Conservation (phyloP, 805 yeast genomes). For the Starmerella vaccinii region DNA sequence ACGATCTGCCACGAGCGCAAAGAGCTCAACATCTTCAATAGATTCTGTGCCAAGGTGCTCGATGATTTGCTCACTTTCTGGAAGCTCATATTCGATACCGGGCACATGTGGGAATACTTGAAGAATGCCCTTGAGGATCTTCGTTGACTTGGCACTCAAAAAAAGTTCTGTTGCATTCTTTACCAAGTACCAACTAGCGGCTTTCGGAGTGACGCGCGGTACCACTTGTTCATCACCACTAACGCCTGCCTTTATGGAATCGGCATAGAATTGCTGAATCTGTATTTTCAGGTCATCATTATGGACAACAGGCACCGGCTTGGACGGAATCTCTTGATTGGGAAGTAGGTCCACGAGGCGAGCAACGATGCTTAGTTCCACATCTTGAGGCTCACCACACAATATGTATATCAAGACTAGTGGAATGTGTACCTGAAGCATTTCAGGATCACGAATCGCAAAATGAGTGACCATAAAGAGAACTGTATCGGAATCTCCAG, state of each 20-base stretch:
- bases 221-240: conserved; percentile 1
- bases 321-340: conserved; percentile 33
- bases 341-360: conserved; percentile 48
- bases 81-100: conserved; percentile 10
- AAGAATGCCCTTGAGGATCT: conserved; percentile 9
- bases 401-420: conserved; percentile 40
- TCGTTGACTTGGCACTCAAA: conserved; percentile 5
- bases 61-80: conserved; percentile 3
- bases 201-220: background rate
- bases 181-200: conserved; percentile 24
- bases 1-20: conserved; percentile 5
- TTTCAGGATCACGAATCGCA: conserved; percentile 78
- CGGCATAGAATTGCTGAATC: conserved; percentile 33
- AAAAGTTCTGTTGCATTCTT: conserved; percentile 15
- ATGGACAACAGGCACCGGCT: conserved; percentile 11
- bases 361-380: conserved; percentile 30
- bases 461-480: conserved; percentile 53
- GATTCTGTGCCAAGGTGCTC: background rate
- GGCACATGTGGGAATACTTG: conserved; percentile 13
- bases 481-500: conserved; percentile 38
- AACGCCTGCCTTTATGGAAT: conserved; percentile 1
- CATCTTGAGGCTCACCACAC: conserved; percentile 4
- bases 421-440: conserved; percentile 67
- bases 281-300: conserved; percentile 23
- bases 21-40: conserved; percentile 14